Conservation (phyloP, 2,329 filamentous ascomycete genomes). For the Dothistroma septosporum region DNA sequence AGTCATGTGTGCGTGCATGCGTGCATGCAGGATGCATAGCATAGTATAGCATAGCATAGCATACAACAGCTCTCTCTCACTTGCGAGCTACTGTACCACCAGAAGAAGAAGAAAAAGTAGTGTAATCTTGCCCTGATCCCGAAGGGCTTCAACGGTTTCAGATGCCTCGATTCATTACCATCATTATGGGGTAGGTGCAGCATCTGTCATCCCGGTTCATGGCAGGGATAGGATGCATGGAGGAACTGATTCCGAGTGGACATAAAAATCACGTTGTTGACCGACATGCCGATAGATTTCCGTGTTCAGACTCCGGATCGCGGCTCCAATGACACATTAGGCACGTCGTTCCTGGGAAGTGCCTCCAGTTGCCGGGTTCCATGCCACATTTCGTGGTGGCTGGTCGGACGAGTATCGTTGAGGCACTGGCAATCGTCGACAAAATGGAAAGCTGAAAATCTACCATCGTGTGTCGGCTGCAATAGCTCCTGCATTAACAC, state of each 20-base stretch:
- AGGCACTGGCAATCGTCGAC: background rate
- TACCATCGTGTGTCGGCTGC: background rate
- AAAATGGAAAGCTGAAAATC: too few species aligned
- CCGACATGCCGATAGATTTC: constrained; percentile 12
- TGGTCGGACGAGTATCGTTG: background rate
- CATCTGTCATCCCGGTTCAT: constrained; percentile 5
- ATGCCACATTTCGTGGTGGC: background rate
- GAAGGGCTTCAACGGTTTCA: background rate
- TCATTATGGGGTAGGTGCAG: background rate
- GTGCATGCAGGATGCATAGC: too few species aligned
- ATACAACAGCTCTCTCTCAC: background rate
- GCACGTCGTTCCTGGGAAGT: background rate
- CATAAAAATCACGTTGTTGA: constrained; percentile 12
- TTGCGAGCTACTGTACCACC: background rate
- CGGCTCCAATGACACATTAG: constrained; percentile 14
- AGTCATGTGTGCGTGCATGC: background rate
- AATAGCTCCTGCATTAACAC: background rate
- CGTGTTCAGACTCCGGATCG: background rate
- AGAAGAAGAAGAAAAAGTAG: background rate
- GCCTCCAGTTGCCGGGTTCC: background rate
- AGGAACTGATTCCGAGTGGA: constrained; percentile 11
- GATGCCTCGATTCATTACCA: background rate
- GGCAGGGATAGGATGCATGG: constrained; percentile 5
- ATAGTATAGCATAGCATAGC: too few species aligned
- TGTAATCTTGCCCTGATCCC: background rate